phyloP scores from a whole-genome alignment of 495 filamentous ascomycete genomes.

The Paragyromitra xinjiangensis region DNA sequence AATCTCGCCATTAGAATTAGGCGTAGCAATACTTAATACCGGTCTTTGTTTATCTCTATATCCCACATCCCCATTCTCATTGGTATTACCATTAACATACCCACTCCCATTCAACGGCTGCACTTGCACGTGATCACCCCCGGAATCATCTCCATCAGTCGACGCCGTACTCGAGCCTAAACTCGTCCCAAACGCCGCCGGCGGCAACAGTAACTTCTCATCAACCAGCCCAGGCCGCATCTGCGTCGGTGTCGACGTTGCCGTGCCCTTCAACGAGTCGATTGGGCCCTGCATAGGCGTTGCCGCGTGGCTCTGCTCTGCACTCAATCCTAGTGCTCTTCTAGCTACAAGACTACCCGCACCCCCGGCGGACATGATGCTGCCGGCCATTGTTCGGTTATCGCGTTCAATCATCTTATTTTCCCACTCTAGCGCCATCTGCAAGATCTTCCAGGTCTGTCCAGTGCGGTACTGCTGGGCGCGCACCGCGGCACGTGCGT shows the following conservation, averaged over 20 bases:
- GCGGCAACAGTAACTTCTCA: conserved; percentile 44
- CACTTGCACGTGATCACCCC: conserved; percentile 3
- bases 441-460: conserved; percentile 53
- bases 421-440: conserved; percentile 47
- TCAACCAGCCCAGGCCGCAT: conserved; percentile 12
- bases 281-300: conserved; percentile 29
- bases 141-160: conserved; percentile 53
- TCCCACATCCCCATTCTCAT: background rate
- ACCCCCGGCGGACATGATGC: conserved; percentile 8
- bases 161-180: conserved; percentile 50
- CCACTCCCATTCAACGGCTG: background rate
- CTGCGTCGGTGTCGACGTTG: conserved; percentile 29
- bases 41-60: background rate
- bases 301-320: conserved; percentile 33
- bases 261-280: conserved; percentile 2
- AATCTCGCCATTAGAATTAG: background rate
- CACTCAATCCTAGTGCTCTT: conserved; percentile 28
- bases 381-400: background rate
- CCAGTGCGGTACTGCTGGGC: conserved; percentile 54
- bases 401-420: conserved; percentile 43
- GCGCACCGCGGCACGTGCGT: conserved; percentile 50
- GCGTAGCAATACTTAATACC: background rate
- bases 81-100: background rate
- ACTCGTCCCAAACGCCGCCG: conserved; percentile 50
- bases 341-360: conserved; percentile 25